These are phyloP conservation scores for Cladosporium sp. DNA, from an alignment of 2,329 filamentous ascomycete genomes.

Conservation along the genomic window DNA sequence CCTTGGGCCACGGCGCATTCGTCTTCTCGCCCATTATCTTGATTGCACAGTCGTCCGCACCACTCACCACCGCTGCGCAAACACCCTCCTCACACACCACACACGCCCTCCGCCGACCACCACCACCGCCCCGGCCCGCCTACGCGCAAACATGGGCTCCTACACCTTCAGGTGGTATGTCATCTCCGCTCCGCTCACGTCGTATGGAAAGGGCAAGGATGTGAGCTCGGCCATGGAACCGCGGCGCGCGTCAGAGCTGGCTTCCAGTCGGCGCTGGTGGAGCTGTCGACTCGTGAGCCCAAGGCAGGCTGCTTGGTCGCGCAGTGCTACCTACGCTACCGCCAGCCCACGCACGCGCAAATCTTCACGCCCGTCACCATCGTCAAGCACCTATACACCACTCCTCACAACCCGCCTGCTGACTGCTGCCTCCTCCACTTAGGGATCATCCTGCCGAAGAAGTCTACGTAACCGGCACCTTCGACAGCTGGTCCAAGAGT, in stretches of 20 bases:
- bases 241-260: conserved; percentile 13
- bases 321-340: conserved; percentile 16
- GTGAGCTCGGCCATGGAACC: conserved; percentile 7
- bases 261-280: conserved; percentile 2
- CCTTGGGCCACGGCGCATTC: conserved; percentile 11
- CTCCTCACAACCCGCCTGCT: not conserved
- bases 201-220: conserved; percentile 1
- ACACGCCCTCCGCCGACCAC: not conserved
- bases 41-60: not conserved
- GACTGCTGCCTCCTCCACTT: not conserved
- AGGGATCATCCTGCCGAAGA: conserved; percentile 83
- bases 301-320: conserved; percentile 2
- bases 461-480: conserved; percentile 93
- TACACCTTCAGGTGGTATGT: conserved; percentile 71
- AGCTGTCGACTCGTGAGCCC: conserved; percentile 4
- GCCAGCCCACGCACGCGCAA: conserved; percentile 4
- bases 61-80: not conserved
- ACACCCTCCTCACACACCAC: not conserved
- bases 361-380: not conserved
- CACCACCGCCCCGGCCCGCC: not conserved
- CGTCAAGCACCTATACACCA: not conserved
- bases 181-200: not conserved
- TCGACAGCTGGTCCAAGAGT: conserved; percentile 90
- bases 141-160: conserved; percentile 56
- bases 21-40: not conserved